phyloP scores from a whole-genome alignment of 176 grass and related monocot genomes.

The Tillandsia fasciculata region DNA sequence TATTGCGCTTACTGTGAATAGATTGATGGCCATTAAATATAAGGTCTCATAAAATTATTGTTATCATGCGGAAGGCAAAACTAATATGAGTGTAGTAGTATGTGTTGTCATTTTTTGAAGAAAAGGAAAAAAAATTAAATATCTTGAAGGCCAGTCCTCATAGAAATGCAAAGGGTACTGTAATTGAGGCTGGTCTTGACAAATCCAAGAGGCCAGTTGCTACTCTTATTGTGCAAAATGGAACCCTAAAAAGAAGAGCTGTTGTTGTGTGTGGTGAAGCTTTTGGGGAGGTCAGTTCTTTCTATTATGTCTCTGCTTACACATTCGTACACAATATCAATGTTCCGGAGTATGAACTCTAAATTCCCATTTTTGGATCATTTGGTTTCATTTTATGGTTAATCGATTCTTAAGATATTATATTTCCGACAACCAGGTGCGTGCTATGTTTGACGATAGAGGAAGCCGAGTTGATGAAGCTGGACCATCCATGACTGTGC shows the following conservation, averaged over 20 bases:
- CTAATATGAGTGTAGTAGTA: too few species aligned
- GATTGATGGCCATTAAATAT: not conserved
- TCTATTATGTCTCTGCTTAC: too few species aligned
- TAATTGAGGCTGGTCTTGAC: slow-evolving; percentile 86
- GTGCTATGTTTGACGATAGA: slow-evolving; percentile 93
- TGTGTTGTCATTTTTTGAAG: too few species aligned
- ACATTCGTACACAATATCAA: not conserved
- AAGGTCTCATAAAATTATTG: not conserved
- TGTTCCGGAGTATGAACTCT: not conserved
- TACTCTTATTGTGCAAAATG: slow-evolving; percentile 88
- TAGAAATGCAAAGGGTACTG: slow-evolving; percentile 91
- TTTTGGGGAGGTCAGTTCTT: slow-evolving; percentile 74
- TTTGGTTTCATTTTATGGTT: not conserved
- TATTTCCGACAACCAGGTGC: slow-evolving; percentile 43
- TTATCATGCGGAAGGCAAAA: too few species aligned
- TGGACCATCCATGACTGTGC: slow-evolving; percentile 78
- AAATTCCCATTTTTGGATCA: not conserved
- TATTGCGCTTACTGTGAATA: too few species aligned
- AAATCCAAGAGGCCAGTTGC: slow-evolving; percentile 80
- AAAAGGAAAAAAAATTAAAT: too few species aligned
- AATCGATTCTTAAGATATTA: not conserved
- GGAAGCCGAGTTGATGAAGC: slow-evolving; percentile 70
- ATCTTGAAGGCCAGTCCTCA: slow-evolving; percentile 93
- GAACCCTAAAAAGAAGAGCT: slow-evolving; percentile 79
- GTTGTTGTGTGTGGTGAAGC: slow-evolving; percentile 89